phyloP scores from a whole-genome alignment of 2,329 filamentous ascomycete species.

The Mycogone perniciosa region DNA sequence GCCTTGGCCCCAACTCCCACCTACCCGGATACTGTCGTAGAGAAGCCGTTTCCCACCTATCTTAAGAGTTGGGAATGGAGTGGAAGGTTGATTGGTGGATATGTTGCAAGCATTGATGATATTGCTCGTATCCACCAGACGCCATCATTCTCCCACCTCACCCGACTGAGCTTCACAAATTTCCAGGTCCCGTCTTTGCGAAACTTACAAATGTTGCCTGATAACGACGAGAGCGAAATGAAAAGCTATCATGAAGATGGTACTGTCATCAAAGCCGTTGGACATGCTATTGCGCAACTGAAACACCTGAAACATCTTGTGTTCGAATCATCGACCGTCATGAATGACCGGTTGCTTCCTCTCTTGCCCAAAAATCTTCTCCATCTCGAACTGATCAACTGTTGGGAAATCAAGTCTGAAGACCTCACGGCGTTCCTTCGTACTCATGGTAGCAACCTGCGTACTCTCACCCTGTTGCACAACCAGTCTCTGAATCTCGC shows the following conservation, averaged over 20 bases:
- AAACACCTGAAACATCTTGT: constrained; percentile 59
- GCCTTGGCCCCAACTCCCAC: constrained; percentile 50
- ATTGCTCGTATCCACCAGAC: constrained; percentile 48
- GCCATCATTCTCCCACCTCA: constrained; percentile 50
- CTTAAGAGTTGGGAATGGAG: constrained; percentile 58
- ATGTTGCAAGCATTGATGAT: constrained; percentile 40
- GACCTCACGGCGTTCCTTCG: constrained; percentile 59
- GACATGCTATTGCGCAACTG: constrained; percentile 38
- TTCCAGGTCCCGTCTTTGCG: constrained; percentile 50
- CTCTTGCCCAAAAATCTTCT: constrained; percentile 60
- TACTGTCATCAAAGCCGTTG: constrained; percentile 34
- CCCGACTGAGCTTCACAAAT: constrained; percentile 55
- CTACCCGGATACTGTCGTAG: constrained; percentile 24
- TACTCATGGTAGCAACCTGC: constrained; percentile 61
- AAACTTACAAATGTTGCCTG: constrained; percentile 28
- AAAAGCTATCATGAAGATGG: constrained; percentile 34
- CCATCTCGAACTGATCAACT: constrained; percentile 70
- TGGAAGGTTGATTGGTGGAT: constrained; percentile 43
- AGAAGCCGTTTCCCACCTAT: constrained; percentile 27
- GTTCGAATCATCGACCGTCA: constrained; percentile 68
- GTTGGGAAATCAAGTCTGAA: constrained; percentile 64
- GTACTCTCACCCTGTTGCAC: constrained; percentile 64
- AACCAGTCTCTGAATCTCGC: constrained; percentile 72
- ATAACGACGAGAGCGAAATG: constrained; percentile 26
- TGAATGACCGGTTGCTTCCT: constrained; percentile 62